phyloP scores from a whole-genome alignment of 352 stramenopile species.

The Globisporangium radiosum region DNA sequence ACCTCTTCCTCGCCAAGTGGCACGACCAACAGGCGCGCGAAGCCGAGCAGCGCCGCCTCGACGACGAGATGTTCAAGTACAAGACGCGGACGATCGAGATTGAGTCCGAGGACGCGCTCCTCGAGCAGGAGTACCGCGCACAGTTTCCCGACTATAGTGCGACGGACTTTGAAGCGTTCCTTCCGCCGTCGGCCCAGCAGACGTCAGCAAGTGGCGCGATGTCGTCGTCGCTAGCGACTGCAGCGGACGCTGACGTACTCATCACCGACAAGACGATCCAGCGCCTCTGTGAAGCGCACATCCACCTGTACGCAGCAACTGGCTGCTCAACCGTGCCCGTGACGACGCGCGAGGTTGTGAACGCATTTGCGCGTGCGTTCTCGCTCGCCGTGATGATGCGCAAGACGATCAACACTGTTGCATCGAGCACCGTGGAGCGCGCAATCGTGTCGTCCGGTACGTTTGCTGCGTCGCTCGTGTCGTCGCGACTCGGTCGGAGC shows the following conservation, averaged over 20 bases:
- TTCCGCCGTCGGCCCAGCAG: slow-evolving; percentile 29
- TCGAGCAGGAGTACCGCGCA: slow-evolving; percentile 85
- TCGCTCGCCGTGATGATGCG: slow-evolving; percentile 62
- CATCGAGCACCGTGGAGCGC: slow-evolving; percentile 34
- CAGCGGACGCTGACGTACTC: slow-evolving; percentile 35
- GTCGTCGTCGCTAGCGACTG: slow-evolving; percentile 10
- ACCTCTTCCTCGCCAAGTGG: slow-evolving; percentile 81
- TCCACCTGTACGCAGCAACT: slow-evolving; percentile 57
- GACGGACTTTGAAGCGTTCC: slow-evolving; percentile 63
- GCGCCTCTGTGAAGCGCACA: slow-evolving; percentile 62
- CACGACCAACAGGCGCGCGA: slow-evolving; percentile 76
- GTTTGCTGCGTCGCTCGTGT: slow-evolving; percentile 63
- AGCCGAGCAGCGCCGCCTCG: slow-evolving; percentile 62
- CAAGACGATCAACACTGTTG: slow-evolving; percentile 54
- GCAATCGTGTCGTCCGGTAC: slow-evolving; percentile 45
- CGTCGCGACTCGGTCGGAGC: slow-evolving; percentile 50
- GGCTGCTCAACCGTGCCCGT: slow-evolving; percentile 36
- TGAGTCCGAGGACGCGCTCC: slow-evolving; percentile 72
- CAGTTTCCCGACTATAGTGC: slow-evolving; percentile 92
- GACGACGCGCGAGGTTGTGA: slow-evolving; percentile 40
- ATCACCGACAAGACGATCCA: slow-evolving; percentile 74
- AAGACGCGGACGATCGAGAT: slow-evolving; percentile 78
- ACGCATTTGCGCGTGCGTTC: slow-evolving; percentile 64
- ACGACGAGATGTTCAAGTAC: slow-evolving; percentile 82
- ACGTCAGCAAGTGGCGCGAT: slow-evolving; percentile 4